Evolutionary conservation across 73 alveolate species (phyloP).

Genomic region (Tetrahymena malaccensis): DNA sequence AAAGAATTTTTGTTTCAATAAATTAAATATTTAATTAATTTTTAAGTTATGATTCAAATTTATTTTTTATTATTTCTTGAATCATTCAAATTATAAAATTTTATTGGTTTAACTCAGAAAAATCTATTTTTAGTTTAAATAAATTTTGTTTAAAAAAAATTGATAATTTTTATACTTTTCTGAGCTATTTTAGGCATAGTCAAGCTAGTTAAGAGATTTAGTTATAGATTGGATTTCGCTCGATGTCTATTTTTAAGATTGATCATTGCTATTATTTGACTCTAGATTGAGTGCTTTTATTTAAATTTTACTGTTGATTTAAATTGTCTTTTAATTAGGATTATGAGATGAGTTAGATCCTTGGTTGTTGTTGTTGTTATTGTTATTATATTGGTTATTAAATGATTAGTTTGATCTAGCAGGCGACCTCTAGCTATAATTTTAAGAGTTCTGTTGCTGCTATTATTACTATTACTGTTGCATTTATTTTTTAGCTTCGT

Average conservation of each 20-base stretch:
- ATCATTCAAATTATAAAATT: too few relatives aligned
- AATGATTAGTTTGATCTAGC: not conserved
- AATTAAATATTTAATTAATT: too few relatives aligned
- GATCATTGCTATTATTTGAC: not conserved
- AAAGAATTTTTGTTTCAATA: too few relatives aligned
- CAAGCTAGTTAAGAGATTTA: not conserved
- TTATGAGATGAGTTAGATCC: not conserved
- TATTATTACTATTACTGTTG: not conserved
- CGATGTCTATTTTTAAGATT: not conserved
- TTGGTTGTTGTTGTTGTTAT: not conserved
- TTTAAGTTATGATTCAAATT: too few relatives aligned
- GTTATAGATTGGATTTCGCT: not conserved
- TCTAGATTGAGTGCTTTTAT: not conserved
- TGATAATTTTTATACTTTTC: not conserved
- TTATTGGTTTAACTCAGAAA: too few relatives aligned
- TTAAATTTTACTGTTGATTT: conserved; percentile 5
- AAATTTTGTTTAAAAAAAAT: too few relatives aligned
- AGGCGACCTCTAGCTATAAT: not conserved
- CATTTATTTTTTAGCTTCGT: conserved; percentile 35
- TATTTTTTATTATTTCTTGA: too few relatives aligned
- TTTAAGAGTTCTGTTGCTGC: not conserved
- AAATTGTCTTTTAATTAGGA: not conserved
- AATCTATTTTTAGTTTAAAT: too few relatives aligned
- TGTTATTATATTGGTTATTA: not conserved
- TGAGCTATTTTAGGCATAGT: not conserved